phyloP scores from a whole-genome alignment of 164 flowering plant species.

The Sextonia rubra region DNA sequence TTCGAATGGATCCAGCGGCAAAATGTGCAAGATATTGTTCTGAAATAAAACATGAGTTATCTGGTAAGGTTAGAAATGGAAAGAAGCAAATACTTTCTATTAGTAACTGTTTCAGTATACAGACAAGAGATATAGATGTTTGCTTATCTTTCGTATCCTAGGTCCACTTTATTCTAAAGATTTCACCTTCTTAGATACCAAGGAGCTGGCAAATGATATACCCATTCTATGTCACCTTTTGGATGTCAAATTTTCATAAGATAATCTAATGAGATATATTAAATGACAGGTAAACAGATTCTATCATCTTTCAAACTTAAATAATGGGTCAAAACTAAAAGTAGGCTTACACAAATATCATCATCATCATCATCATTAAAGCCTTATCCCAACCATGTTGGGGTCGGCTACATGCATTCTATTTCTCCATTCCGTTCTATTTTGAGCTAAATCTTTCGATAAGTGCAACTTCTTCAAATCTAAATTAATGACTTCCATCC shows the following conservation, averaged over 20 bases:
- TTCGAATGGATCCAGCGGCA: constrained; percentile 72
- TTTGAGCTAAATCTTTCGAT: too few species aligned
- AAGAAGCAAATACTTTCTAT: background rate
- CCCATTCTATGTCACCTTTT: too few species aligned
- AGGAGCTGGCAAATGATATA: too few species aligned
- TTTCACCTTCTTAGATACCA: background rate
- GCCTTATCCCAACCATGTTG: too few species aligned
- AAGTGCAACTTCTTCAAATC: too few species aligned
- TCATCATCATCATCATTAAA: too few species aligned
- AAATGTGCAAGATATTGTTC: constrained; percentile 69
- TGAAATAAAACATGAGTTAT: constrained; percentile 30
- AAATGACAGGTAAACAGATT: background rate
- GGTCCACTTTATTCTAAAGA: background rate
- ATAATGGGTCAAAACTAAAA: too few species aligned
- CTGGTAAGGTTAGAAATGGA: background rate
- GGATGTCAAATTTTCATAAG: background rate
- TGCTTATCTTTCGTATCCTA: background rate
- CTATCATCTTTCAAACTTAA: too few species aligned
- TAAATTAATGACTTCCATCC: too few species aligned
- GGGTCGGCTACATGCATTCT: too few species aligned
- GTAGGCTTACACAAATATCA: too few species aligned
- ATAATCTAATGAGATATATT: background rate
- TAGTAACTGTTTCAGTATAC: background rate
- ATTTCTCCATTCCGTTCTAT: too few species aligned
- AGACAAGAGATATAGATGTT: background rate